These are phyloP conservation scores for Scheffersomyces insectosa DNA, from an alignment of 1,139 yeast species.

Conservation along the genomic window DNA sequence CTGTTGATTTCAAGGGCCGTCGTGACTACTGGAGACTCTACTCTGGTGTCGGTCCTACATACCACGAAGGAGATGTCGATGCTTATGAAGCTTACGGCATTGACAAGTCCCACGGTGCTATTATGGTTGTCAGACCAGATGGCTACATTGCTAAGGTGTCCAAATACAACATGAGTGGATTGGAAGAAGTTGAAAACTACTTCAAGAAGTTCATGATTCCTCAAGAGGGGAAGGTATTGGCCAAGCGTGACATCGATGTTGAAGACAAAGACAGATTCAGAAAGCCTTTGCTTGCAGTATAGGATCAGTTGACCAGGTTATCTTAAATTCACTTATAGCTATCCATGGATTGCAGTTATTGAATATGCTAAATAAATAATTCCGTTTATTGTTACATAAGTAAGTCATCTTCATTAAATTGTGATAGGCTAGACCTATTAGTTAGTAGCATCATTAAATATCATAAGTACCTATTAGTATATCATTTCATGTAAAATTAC, in stretches of 20 bases:
- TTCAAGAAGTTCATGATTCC: slow-evolving; percentile 22
- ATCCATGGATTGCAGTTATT: no score
- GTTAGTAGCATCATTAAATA: no score
- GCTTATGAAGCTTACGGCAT: slow-evolving; percentile 27
- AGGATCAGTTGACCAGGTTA: background rate
- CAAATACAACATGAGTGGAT: slow-evolving; percentile 16
- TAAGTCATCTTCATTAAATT: no score
- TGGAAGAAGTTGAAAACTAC: slow-evolving; percentile 19
- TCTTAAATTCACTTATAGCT: no score
- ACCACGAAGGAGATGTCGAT: slow-evolving; percentile 21
- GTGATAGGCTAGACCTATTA: no score
- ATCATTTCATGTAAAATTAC: no score
- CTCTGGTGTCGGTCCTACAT: slow-evolving; percentile 23
- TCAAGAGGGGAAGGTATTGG: slow-evolving; percentile 8
- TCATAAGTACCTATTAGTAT: no score
- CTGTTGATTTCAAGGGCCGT: slow-evolving; percentile 24
- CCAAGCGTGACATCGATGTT: background rate
- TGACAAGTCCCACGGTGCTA: slow-evolving; percentile 22
- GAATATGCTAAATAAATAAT: no score
- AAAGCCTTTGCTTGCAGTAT: slow-evolving; percentile 7
- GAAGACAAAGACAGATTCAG: slow-evolving; percentile 1
- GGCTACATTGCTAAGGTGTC: slow-evolving; percentile 30
- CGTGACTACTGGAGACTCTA: slow-evolving; percentile 31
- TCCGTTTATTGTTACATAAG: no score
- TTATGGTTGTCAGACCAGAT: slow-evolving; percentile 34